A percentile compares a stretch with the other conserved stretches of the same genome.
phyloP scores from a whole-genome alignment of 352 stramenopile genomes.

The Thraustotheca clavata region DNA sequence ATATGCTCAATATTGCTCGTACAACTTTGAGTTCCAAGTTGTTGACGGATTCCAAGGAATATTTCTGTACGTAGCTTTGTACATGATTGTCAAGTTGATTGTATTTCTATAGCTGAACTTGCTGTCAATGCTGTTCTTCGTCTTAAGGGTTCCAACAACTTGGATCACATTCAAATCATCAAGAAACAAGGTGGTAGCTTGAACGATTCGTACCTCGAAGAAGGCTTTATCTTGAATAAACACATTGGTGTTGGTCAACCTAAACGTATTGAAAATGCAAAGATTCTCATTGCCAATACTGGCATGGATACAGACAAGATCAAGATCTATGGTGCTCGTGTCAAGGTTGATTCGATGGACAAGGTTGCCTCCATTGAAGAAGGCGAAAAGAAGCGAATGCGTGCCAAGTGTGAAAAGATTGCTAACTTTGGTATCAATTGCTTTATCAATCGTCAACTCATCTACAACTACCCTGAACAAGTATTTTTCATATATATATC shows the following conservation, averaged over 20 bases:
- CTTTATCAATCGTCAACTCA: constrained; percentile 99
- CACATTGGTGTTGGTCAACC: constrained; percentile 93
- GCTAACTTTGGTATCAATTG: constrained; percentile 97
- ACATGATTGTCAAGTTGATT: not conserved
- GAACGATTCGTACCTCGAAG: constrained; percentile 96
- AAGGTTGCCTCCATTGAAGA: constrained; percentile 99
- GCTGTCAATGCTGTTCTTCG: constrained; percentile 95
- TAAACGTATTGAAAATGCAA: constrained; percentile 95
- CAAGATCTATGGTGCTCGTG: constrained; percentile 98
- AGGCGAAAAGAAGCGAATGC: constrained; percentile 98
- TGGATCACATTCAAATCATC: constrained; percentile 99
- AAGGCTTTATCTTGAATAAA: constrained; percentile 98
- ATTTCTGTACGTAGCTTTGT: constrained; percentile 77
- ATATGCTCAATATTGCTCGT: constrained; percentile 95
- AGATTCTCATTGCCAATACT: constrained; percentile 99
- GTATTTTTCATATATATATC: not conserved
- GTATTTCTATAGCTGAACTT: constrained; percentile 52
- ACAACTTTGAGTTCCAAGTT: constrained; percentile 99
- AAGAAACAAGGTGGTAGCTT: constrained; percentile 96
- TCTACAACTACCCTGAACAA: constrained; percentile 99
- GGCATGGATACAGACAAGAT: constrained; percentile 99
- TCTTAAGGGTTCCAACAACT: constrained; percentile 91
- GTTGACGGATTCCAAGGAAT: constrained; percentile 96
- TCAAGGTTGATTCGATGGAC: constrained; percentile 98
- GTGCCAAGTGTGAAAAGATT: constrained; percentile 97